Conservation (phyloP, 176 grass and related monocot genomes). For the Rhynchospora pubera region DNA sequence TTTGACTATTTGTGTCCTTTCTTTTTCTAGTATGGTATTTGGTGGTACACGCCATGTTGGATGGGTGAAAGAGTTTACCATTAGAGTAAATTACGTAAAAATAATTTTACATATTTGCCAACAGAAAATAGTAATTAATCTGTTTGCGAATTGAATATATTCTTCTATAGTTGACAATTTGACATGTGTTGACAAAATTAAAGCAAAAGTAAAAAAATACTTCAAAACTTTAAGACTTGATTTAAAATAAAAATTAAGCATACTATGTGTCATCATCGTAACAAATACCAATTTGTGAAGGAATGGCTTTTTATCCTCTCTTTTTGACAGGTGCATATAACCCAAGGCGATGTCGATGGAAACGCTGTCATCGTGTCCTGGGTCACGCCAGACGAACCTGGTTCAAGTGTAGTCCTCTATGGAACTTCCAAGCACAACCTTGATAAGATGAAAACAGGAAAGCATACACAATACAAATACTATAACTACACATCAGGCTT, state of each 20-base stretch:
- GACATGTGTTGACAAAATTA: neutral
- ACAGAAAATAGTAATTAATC: neutral
- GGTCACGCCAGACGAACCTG: conserved; percentile 33
- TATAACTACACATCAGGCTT: conserved; percentile 39
- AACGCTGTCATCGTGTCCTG: conserved; percentile 49
- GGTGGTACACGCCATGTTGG: neutral
- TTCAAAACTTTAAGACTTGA: neutral
- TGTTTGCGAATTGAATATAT: neutral
- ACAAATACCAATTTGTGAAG: neutral
- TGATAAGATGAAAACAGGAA: conserved; percentile 21
- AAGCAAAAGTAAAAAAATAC: neutral
- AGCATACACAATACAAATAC: conserved; percentile 34
- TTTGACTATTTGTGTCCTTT: neutral
- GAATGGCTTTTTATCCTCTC: neutral
- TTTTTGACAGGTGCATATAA: conserved; percentile 50
- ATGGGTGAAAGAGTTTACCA: neutral
- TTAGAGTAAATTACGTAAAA: neutral
- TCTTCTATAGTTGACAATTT: neutral
- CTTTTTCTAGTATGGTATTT: neutral
- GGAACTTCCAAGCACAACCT: conserved; percentile 33
- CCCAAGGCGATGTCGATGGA: conserved; percentile 45
- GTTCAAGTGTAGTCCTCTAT: conserved; percentile 42
- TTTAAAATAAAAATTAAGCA: neutral
- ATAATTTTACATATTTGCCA: neutral
- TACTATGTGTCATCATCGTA: neutral